A percentile compares a stretch with the other conserved stretches of the same genome.
These are phyloP conservation scores for Coriolopsis trogii DNA, from an alignment of 1,284 basidiomycete genomes.

Conservation along the genomic window DNA sequence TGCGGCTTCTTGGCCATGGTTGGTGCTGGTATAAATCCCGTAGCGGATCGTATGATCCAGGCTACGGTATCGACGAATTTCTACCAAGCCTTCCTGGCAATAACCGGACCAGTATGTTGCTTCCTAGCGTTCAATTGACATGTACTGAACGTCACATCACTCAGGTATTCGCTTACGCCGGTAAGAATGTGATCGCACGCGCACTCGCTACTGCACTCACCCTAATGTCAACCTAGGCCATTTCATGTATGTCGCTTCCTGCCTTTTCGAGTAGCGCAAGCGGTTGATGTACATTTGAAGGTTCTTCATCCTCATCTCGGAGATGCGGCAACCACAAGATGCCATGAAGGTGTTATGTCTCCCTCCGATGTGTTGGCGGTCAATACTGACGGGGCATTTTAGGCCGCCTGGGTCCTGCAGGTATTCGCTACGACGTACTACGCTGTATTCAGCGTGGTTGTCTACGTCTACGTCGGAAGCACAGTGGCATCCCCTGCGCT, in stretches of 20 bases:
- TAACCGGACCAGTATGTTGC: conserved; percentile 54
- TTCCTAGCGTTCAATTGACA: background rate
- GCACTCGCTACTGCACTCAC: too few relatives aligned
- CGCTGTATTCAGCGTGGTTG: conserved; percentile 50
- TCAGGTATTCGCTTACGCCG: conserved; percentile 57
- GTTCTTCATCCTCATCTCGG: conserved; percentile 61
- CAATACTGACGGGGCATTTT: background rate
- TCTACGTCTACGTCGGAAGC: conserved; percentile 62
- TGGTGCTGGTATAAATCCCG: conserved; percentile 52
- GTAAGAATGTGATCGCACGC: conserved; percentile 29
- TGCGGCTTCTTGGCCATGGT: conserved; percentile 52
- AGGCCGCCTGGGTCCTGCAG: conserved; percentile 58
- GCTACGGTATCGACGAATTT: conserved; percentile 46
- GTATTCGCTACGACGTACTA: conserved; percentile 55
- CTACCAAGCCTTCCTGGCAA: conserved; percentile 52
- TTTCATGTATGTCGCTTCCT: conserved; percentile 47
- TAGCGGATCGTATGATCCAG: conserved; percentile 44
- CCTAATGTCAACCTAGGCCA: conserved; percentile 39
- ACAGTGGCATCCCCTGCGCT: conserved; percentile 58
- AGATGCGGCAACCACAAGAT: conserved; percentile 53
- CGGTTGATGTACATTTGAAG: too few relatives aligned
- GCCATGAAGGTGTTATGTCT: conserved; percentile 55
- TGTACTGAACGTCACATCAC: background rate
- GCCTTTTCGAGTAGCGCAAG: too few relatives aligned
- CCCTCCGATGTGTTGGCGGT: too few relatives aligned